Conservation (phyloP, 805 yeast species). For the Yamadazyma takamatsuzukensis region DNA sequence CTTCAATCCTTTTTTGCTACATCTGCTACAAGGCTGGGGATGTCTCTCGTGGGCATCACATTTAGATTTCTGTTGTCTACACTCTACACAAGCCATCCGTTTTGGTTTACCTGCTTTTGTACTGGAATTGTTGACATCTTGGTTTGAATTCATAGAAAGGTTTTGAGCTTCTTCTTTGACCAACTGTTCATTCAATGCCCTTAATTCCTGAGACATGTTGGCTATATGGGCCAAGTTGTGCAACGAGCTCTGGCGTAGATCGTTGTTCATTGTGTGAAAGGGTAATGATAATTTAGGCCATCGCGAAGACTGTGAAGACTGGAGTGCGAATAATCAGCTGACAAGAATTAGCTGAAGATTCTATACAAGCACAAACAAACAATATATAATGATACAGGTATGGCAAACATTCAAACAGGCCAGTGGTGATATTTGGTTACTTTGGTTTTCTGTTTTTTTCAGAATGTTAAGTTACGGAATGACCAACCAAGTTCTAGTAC, state of each 20-base stretch:
- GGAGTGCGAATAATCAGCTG: too few relatives aligned
- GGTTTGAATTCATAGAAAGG: neutral
- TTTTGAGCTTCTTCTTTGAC: constrained; percentile 9
- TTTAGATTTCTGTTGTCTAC: constrained; percentile 90
- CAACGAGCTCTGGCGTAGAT: constrained; percentile 24
- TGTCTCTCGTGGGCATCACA: constrained; percentile 80
- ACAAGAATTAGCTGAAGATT: too few relatives aligned
- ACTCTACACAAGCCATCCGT: constrained; percentile 88
- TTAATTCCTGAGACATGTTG: constrained; percentile 41
- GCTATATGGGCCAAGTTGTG: constrained; percentile 43
- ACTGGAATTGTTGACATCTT: too few relatives aligned
- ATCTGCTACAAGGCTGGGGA: constrained; percentile 81
- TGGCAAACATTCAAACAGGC: constrained; percentile 38
- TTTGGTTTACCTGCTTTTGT: constrained; percentile 28
- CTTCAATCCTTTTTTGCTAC: constrained; percentile 61
- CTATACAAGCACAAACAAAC: too few relatives aligned
- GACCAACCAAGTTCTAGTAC: constrained; percentile 73
- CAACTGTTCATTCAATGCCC: constrained; percentile 24
- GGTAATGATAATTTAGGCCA: too few relatives aligned
- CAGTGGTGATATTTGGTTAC: constrained; percentile 52
- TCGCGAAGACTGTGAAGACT: too few relatives aligned
- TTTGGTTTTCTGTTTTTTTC: constrained; percentile 67
- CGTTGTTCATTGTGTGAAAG: constrained; percentile 14
- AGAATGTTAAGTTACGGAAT: constrained; percentile 74
- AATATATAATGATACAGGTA: too few relatives aligned